These are phyloP conservation scores for Talaromyces stipitatus DNA, from an alignment of 495 filamentous ascomycete species.

Conservation along the genomic window DNA sequence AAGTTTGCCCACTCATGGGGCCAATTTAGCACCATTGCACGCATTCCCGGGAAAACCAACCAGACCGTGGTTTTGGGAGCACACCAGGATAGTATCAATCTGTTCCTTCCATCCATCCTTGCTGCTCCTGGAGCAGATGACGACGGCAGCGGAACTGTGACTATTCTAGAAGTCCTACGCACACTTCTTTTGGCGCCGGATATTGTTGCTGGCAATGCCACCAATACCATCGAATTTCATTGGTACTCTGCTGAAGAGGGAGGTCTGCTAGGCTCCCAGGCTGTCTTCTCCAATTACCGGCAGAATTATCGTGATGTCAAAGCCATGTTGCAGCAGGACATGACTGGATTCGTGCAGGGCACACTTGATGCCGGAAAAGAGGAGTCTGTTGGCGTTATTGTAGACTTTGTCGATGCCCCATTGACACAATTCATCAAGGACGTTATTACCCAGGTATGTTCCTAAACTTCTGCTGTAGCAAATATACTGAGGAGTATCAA, in stretches of 20 bases:
- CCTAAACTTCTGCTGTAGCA: neutral
- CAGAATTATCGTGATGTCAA: conserved; percentile 68
- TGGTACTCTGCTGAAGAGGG: conserved; percentile 94
- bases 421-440: conserved; percentile 91
- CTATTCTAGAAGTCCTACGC: conserved; percentile 65
- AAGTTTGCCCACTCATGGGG: conserved; percentile 81
- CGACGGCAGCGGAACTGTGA: conserved; percentile 69
- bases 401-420: conserved; percentile 76
- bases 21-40: conserved; percentile 87
- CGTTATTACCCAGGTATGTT: conserved; percentile 63
- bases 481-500: neutral
- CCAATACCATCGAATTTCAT: conserved; percentile 90
- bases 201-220: conserved; percentile 42
- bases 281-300: conserved; percentile 82
- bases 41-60: conserved; percentile 78
- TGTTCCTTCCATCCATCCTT: conserved; percentile 78
- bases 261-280: conserved; percentile 77
- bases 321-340: conserved; percentile 99
- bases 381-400: conserved; percentile 88
- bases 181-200: conserved; percentile 51
- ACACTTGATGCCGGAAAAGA: conserved; percentile 75
- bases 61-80: conserved; percentile 74
- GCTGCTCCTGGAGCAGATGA: conserved; percentile 71
- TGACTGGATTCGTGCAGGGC: conserved; percentile 86
- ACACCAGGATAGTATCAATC: conserved; percentile 82